Evolutionary conservation across 768 basidiomycete genomes (phyloP).

Genomic region (Mycena crocata): DNA sequence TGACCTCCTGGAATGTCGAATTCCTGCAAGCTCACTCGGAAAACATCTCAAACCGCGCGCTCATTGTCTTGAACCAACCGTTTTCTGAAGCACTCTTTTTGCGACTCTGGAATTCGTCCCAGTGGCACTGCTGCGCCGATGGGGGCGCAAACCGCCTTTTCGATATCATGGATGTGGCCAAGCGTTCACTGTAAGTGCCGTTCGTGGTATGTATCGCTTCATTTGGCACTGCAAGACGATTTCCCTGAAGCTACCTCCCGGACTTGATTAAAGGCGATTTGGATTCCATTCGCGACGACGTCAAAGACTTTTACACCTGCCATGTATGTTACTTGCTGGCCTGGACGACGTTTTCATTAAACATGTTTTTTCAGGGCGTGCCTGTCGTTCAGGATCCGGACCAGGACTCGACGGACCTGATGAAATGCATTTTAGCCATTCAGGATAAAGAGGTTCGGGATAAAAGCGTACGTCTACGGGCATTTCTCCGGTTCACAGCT

Average conservation of each 20-base stretch:
- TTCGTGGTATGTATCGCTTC: constrained; percentile 20
- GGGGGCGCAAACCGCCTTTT: constrained; percentile 89
- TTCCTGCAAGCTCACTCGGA: constrained; percentile 46
- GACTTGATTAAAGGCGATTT: constrained; percentile 94
- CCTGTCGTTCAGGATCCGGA: constrained; percentile 72
- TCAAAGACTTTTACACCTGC: constrained; percentile 71
- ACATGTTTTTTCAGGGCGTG: constrained; percentile 66
- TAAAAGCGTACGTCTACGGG: constrained; percentile 45
- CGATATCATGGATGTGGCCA: constrained; percentile 56
- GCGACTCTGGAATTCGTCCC: constrained; percentile 65
- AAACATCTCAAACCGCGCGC: constrained; percentile 54
- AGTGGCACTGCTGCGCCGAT: constrained; percentile 81
- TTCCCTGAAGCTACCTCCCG: constrained; percentile 71
- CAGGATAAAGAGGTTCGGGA: constrained; percentile 65
- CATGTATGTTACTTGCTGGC: constrained; percentile 54
- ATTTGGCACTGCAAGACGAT: constrained; percentile 6
- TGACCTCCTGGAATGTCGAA: constrained; percentile 54
- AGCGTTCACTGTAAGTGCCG: constrained; percentile 32
- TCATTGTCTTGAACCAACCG: constrained; percentile 93
- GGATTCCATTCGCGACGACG: constrained; percentile 86
- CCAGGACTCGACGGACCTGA: constrained; percentile 92
- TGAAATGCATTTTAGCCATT: constrained; percentile 86
- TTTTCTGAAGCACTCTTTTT: constrained; percentile 74
- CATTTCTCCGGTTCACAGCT: background rate
- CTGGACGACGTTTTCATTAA: background rate